Evolutionary conservation across 1,284 basidiomycete genomes (phyloP).

Genomic region (Vanrija sp.): DNA sequence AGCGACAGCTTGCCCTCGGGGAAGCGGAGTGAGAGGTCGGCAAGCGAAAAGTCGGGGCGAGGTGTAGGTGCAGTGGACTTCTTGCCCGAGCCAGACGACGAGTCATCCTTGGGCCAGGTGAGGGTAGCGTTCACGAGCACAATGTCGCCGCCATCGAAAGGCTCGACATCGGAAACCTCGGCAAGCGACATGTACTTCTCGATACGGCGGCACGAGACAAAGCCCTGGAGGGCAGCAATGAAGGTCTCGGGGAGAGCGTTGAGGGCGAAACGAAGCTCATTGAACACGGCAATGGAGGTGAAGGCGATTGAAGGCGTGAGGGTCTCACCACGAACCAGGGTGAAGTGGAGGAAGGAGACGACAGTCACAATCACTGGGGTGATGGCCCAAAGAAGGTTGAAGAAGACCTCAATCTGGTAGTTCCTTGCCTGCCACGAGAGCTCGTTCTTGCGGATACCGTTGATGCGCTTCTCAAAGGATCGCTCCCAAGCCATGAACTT

Average conservation of each 20-base stretch:
- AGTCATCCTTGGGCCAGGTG: constrained; percentile 77
- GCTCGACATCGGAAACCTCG: constrained; percentile 63
- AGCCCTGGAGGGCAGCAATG: constrained; percentile 74
- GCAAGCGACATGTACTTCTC: constrained; percentile 76
- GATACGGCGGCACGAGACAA: constrained; percentile 83
- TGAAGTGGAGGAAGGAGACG: constrained; percentile 59
- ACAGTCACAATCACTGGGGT: constrained; percentile 49
- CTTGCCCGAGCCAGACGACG: constrained; percentile 2
- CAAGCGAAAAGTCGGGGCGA: constrained; percentile 69
- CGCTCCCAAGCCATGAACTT: constrained; percentile 98
- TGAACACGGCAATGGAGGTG: constrained; percentile 68
- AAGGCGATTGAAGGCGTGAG: constrained; percentile 83
- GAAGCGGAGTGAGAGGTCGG: constrained; percentile 75
- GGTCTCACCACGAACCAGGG: constrained; percentile 55
- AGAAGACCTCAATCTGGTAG: constrained; percentile 77
- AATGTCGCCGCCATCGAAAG: constrained; percentile 57
- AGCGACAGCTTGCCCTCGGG: constrained; percentile 71
- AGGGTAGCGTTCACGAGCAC: constrained; percentile 76
- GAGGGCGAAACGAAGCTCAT: constrained; percentile 67
- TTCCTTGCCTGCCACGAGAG: constrained; percentile 77
- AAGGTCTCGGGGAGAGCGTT: constrained; percentile 85
- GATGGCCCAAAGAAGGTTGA: constrained; percentile 69
- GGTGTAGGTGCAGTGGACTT: constrained; percentile 65
- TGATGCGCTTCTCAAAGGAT: constrained; percentile 73
- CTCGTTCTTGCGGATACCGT: constrained; percentile 71